These are phyloP conservation scores for Kondoa malvinella DNA, from an alignment of 768 basidiomycete species.

Conservation along the genomic window DNA sequence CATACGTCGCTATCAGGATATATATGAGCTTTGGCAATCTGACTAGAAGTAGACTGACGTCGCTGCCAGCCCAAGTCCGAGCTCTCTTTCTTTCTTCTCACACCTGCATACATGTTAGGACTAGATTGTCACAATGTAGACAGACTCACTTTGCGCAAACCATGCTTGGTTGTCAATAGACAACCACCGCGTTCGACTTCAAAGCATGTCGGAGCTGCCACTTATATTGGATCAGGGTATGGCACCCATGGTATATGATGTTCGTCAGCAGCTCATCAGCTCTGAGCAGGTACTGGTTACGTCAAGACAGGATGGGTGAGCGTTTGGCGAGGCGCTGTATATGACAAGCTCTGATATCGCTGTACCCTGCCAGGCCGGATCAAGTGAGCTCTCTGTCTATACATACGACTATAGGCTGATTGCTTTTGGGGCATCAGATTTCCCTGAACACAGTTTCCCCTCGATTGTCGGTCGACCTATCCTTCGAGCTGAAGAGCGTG, in stretches of 20 bases:
- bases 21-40: background rate
- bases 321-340: background rate
- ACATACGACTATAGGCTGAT: background rate
- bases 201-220: background rate
- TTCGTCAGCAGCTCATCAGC: too few relatives aligned
- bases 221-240: background rate
- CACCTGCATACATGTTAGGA: background rate
- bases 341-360: background rate
- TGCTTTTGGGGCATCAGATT: conserved; percentile 36
- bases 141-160: background rate
- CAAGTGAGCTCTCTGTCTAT: conserved; percentile 33
- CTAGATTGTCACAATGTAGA: background rate
- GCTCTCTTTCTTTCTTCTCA: background rate
- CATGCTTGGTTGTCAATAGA: background rate
- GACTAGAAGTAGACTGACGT: background rate
- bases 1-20: background rate
- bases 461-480: conserved; percentile 75
- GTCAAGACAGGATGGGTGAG: conserved; percentile 52
- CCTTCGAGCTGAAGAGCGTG: conserved; percentile 17
- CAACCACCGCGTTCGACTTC: too few relatives aligned
- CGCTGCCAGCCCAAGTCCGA: background rate
- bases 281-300: conserved; percentile 81
- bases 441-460: conserved; percentile 89
- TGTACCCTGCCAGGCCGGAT: conserved; percentile 47
- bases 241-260: background rate